phyloP scores from a whole-genome alignment of 768 basidiomycete species.

The Tulasnella sp. region DNA sequence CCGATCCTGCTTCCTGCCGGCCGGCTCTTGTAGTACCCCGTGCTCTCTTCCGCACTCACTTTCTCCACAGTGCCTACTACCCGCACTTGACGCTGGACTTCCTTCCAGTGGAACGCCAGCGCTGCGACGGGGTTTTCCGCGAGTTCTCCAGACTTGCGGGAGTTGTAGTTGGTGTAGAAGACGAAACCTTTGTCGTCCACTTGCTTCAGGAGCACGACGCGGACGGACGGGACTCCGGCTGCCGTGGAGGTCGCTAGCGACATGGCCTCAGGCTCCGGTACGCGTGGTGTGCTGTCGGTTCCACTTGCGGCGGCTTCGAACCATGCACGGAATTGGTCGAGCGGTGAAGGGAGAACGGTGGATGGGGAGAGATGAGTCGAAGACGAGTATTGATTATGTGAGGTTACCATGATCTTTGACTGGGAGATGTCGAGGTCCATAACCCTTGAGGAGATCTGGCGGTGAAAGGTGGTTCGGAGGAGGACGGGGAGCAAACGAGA shows the following conservation, averaged over 20 bases:
- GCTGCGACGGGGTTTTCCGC: not conserved
- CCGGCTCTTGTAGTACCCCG: not conserved
- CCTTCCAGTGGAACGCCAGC: not conserved
- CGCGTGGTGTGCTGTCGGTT: conserved; percentile 13
- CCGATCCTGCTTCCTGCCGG: not conserved
- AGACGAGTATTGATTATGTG: conserved; percentile 66
- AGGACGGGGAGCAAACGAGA: not conserved
- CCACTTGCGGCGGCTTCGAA: not conserved
- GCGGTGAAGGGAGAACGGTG: conserved; percentile 52
- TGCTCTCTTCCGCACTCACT: not conserved
- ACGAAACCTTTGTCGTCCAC: conserved; percentile 83
- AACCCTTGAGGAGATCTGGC: not conserved
- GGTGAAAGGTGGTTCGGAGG: not conserved
- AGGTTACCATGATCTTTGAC: conserved; percentile 36
- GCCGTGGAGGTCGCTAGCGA: conserved; percentile 61
- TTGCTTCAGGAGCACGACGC: conserved; percentile 85
- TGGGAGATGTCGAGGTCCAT: not conserved
- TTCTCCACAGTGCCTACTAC: not conserved
- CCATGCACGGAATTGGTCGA: conserved; percentile 70
- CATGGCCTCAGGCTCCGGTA: conserved; percentile 56
- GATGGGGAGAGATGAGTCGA: conserved; percentile 53
- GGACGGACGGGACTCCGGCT: conserved; percentile 68
- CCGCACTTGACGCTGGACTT: not conserved
- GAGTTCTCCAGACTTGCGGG: conserved; percentile 31
- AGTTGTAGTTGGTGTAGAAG: conserved; percentile 95